Evolutionary conservation across 257 asterid species (phyloP).

Genomic region (Nemophila menziesii): DNA sequence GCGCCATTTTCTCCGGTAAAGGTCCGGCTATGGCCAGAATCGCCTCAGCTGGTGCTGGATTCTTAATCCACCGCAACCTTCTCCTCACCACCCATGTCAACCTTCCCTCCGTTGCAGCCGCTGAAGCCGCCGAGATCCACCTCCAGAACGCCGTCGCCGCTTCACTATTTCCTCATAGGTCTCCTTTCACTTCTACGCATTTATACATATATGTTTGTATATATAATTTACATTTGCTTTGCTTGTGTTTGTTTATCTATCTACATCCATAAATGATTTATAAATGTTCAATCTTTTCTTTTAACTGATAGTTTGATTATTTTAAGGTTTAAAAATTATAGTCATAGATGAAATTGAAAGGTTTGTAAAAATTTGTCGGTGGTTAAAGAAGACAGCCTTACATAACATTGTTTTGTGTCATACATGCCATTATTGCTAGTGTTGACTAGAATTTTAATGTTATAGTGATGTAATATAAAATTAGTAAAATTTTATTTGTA

Average conservation of each 20-base stretch:
- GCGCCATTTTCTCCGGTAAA: slow-evolving; percentile 62
- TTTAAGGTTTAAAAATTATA: neutral
- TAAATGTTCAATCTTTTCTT: no score
- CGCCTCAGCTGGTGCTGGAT: slow-evolving; percentile 55
- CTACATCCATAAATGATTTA: no score
- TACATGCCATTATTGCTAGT: neutral
- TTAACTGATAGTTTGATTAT: neutral
- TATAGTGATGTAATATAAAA: neutral
- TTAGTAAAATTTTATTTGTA: no score
- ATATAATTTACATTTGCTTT: no score
- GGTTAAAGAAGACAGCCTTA: neutral
- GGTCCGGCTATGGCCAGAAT: slow-evolving; percentile 71
- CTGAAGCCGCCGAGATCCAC: slow-evolving; percentile 92
- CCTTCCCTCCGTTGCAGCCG: slow-evolving; percentile 74
- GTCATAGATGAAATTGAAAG: neutral
- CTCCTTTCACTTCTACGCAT: neutral
- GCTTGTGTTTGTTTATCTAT: no score
- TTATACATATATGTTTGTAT: neutral
- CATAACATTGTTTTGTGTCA: neutral
- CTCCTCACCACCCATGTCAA: slow-evolving; percentile 82
- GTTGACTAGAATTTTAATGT: neutral
- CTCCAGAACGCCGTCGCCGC: slow-evolving; percentile 62
- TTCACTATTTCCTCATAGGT: slow-evolving; percentile 89
- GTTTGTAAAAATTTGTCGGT: neutral
- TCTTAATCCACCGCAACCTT: slow-evolving; percentile 88